Percentiles rank a stretch among this genome's conserved stretches.
These are phyloP conservation scores for Fomitopsis schrenkii DNA, from an alignment of 1,284 basidiomycete species.

Conservation along the genomic window DNA sequence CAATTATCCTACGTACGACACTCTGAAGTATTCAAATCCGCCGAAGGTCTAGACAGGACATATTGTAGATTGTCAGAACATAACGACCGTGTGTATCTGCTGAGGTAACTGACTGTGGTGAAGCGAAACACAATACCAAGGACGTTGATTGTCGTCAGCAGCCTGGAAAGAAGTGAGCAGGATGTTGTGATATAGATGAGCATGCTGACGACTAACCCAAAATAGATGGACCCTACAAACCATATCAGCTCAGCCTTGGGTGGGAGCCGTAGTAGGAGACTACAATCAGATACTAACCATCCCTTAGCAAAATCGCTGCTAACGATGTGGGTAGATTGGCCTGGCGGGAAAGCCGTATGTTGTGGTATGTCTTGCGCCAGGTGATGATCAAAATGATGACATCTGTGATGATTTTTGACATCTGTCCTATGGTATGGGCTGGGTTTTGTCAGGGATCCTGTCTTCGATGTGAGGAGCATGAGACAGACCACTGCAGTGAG, in stretches of 20 bases:
- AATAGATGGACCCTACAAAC: not conserved
- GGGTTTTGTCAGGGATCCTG: too few species aligned
- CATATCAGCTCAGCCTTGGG: not conserved
- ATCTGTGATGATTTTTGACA: not conserved
- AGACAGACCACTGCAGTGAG: too few species aligned
- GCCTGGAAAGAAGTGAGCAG: not conserved
- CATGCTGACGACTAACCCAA: not conserved
- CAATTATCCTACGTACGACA: too few species aligned
- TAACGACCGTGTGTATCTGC: too few species aligned
- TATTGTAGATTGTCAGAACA: too few species aligned
- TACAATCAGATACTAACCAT: not conserved
- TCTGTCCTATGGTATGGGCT: too few species aligned
- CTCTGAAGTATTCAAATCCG: too few species aligned
- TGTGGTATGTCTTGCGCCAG: not conserved
- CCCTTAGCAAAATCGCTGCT: not conserved
- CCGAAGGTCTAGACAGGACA: too few species aligned
- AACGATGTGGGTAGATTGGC: not conserved
- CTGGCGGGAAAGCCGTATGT: not conserved
- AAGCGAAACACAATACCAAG: not conserved
- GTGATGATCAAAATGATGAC: not conserved
- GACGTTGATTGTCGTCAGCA: not conserved
- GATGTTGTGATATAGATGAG: not conserved
- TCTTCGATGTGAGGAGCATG: too few species aligned
- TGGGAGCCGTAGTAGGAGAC: not conserved
- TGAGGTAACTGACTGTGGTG: not conserved